A percentile compares a stretch with the other conserved stretches of the same genome.
Conservation (phyloP, 768 basidiomycete genomes). For the Pluteus cervinus region DNA sequence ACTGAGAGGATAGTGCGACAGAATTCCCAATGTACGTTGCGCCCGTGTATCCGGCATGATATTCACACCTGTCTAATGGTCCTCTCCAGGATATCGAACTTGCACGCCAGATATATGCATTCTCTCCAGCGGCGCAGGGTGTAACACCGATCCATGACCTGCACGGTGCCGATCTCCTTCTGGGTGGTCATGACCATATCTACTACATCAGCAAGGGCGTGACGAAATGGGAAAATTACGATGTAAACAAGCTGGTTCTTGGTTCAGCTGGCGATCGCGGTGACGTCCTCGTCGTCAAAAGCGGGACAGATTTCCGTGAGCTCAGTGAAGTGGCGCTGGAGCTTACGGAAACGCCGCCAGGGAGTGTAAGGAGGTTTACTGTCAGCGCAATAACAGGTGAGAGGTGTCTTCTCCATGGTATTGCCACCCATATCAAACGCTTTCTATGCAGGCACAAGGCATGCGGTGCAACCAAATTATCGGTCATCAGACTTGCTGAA, state of each 20-base stretch:
- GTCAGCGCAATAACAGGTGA: slow-evolving; percentile 59
- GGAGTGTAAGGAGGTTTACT: slow-evolving; percentile 58
- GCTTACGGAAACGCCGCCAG: slow-evolving; percentile 50
- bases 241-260: slow-evolving; percentile 41
- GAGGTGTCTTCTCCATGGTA: slow-evolving; percentile 3
- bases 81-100: slow-evolving; percentile 56
- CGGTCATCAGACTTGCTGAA: slow-evolving; percentile 50
- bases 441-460: slow-evolving; percentile 51
- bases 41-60: not conserved
- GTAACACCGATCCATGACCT: slow-evolving; percentile 32
- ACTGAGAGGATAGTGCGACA: too few relatives aligned
- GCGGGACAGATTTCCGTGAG: slow-evolving; percentile 87
- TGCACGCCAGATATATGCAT: slow-evolving; percentile 59
- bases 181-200: slow-evolving; percentile 88
- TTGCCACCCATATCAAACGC: too few relatives aligned
- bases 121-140: slow-evolving; percentile 49
- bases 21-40: slow-evolving; percentile 42
- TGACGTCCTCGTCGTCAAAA: slow-evolving; percentile 72
- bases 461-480: slow-evolving; percentile 51
- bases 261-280: slow-evolving; percentile 72
- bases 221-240: slow-evolving; percentile 60
- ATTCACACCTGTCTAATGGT: not conserved
- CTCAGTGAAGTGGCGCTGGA: slow-evolving; percentile 70
- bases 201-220: slow-evolving; percentile 70
- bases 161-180: slow-evolving; percentile 79